phyloP scores from a whole-genome alignment of 2,329 filamentous ascomycete genomes.

The Pyricularia pennisetigena region DNA sequence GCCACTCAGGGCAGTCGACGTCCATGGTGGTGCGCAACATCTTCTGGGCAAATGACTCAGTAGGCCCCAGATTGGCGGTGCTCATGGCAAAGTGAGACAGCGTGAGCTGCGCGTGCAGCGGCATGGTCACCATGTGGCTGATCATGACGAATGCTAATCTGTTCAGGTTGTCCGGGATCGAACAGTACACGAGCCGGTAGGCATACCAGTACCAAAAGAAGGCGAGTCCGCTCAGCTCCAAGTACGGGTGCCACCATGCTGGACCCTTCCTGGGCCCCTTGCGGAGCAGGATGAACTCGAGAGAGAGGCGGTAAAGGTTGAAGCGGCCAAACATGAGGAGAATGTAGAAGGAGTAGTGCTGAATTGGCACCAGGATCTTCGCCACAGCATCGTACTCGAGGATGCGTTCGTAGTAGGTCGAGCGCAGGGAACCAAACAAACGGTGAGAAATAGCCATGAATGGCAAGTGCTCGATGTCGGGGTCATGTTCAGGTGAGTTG shows the following conservation, averaged over 20 bases:
- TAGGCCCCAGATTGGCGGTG: constrained; percentile 71
- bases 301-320: constrained; percentile 77
- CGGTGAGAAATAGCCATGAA: constrained; percentile 82
- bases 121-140: constrained; percentile 72
- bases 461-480: constrained; percentile 86
- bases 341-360: constrained; percentile 76
- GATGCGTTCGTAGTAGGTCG: constrained; percentile 73
- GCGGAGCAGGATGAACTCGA: constrained; percentile 63
- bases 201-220: constrained; percentile 87
- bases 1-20: constrained; percentile 76
- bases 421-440: constrained; percentile 62
- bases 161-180: constrained; percentile 57
- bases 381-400: constrained; percentile 73
- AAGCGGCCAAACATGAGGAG: constrained; percentile 74
- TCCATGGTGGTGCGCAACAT: constrained; percentile 94
- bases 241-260: constrained; percentile 73
- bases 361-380: constrained; percentile 59
- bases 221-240: constrained; percentile 66
- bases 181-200: constrained; percentile 67
- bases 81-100: constrained; percentile 92
- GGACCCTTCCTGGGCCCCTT: constrained; percentile 65
- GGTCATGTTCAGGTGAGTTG: constrained; percentile 90
- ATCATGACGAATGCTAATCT: constrained; percentile 68
- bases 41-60: constrained; percentile 81
- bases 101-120: constrained; percentile 82